phyloP scores from a whole-genome alignment of 129 eudicot species.

The Tagetes patula region DNA sequence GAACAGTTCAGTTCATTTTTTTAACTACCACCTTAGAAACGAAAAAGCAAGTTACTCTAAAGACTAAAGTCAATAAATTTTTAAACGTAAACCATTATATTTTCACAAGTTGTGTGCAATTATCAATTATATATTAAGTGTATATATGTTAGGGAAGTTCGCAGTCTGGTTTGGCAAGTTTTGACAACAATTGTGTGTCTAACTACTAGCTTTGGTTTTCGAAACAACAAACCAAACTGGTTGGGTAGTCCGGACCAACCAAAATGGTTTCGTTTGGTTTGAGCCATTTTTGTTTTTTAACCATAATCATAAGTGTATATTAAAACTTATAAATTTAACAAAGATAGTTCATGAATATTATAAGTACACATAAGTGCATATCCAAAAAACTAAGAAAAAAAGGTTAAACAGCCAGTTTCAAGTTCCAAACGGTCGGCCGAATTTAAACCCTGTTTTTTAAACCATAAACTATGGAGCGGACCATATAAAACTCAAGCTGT shows the following conservation, averaged over 20 bases:
- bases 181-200: not conserved
- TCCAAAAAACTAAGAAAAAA: not conserved
- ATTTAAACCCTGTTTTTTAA: no score
- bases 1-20: no score
- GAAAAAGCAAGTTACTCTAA: no score
- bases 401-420: not conserved
- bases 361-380: not conserved
- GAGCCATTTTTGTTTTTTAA: not conserved
- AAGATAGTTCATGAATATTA: not conserved
- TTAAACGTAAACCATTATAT: no score
- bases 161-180: no score
- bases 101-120: no score
- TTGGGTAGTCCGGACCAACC: not conserved
- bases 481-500: not conserved
- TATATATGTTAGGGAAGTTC: no score
- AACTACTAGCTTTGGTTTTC: not conserved
- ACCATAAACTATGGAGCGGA: not conserved
- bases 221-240: not conserved
- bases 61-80: no score
- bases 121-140: no score
- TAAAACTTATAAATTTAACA: not conserved
- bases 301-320: not conserved
- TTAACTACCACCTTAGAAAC: no score
- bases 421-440: not conserved
- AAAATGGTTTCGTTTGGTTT: not conserved